These are phyloP conservation scores for Usnea hakonensis DNA, from an alignment of 495 filamentous ascomycete species.

Conservation along the genomic window DNA sequence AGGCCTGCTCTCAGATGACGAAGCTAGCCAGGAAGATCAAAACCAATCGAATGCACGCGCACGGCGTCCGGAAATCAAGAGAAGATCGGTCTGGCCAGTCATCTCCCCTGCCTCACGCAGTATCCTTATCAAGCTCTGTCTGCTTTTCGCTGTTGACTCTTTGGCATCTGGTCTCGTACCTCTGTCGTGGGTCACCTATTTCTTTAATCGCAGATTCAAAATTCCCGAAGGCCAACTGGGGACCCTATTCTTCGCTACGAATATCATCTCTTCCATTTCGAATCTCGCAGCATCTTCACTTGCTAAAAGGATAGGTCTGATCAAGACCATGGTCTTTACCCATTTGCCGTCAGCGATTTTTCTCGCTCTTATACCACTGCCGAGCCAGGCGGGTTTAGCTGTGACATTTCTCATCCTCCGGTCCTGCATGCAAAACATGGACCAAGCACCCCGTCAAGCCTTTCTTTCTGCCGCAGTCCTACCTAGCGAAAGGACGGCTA, in stretches of 20 bases:
- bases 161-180: conserved; percentile 65
- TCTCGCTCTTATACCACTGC: conserved; percentile 60
- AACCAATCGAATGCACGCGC: background rate
- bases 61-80: conserved; percentile 14
- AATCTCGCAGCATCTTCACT: conserved; percentile 69
- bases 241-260: conserved; percentile 58
- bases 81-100: conserved; percentile 35
- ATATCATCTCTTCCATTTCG: conserved; percentile 57
- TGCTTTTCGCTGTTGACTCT: conserved; percentile 70
- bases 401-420: conserved; percentile 62
- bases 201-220: conserved; percentile 67
- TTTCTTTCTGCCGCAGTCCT: conserved; percentile 68
- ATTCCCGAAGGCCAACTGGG: conserved; percentile 63
- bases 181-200: conserved; percentile 66
- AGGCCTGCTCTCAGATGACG: conserved; percentile 21
- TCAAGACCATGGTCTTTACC: conserved; percentile 85
- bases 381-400: conserved; percentile 45
- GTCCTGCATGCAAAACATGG: conserved; percentile 66
- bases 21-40: conserved; percentile 12
- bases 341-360: conserved; percentile 71
- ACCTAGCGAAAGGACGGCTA: conserved; percentile 67
- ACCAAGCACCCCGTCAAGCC: conserved; percentile 70
- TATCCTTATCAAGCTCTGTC: conserved; percentile 62
- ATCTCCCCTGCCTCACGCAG: conserved; percentile 50
- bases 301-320: conserved; percentile 65